phyloP scores from a whole-genome alignment of 2,329 filamentous ascomycete species.

The Ustulina deusta region DNA sequence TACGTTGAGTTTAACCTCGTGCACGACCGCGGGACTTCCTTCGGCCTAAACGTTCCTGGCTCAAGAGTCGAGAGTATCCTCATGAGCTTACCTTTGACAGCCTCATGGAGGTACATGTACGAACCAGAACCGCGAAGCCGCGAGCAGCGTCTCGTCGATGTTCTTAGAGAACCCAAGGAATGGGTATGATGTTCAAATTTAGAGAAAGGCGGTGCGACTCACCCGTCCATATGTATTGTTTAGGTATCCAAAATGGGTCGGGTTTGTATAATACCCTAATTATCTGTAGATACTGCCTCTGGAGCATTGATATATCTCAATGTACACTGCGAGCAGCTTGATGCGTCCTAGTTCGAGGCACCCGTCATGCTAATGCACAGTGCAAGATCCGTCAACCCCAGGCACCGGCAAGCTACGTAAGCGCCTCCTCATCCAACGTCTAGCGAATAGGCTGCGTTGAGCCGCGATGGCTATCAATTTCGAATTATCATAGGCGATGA shows the following conservation, averaged over 20 bases:
- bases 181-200: slow-evolving; percentile 65
- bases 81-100: slow-evolving; percentile 95
- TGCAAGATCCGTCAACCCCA: slow-evolving; percentile 9
- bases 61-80: slow-evolving; percentile 95
- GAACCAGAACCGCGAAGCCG: slow-evolving; percentile 78
- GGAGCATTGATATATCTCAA: background rate
- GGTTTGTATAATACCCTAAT: slow-evolving; percentile 21
- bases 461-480: background rate
- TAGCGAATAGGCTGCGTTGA: background rate
- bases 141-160: slow-evolving; percentile 85
- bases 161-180: slow-evolving; percentile 72
- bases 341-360: background rate
- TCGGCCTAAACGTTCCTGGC: slow-evolving; percentile 92
- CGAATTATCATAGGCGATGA: background rate
- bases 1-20: slow-evolving; percentile 99
- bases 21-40: slow-evolving; percentile 93
- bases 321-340: background rate
- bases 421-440: background rate
- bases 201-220: background rate
- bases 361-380: slow-evolving; percentile 13
- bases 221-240: slow-evolving; percentile 15
- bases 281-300: slow-evolving; percentile 12
- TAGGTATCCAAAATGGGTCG: background rate
- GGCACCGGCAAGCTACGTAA: slow-evolving; percentile 27
- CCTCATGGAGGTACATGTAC: slow-evolving; percentile 97